A percentile compares a stretch with the other conserved stretches of the same genome.
These are phyloP conservation scores for Nepenthes gracilis DNA, from an alignment of 148 eudicot genomes.

Conservation along the genomic window DNA sequence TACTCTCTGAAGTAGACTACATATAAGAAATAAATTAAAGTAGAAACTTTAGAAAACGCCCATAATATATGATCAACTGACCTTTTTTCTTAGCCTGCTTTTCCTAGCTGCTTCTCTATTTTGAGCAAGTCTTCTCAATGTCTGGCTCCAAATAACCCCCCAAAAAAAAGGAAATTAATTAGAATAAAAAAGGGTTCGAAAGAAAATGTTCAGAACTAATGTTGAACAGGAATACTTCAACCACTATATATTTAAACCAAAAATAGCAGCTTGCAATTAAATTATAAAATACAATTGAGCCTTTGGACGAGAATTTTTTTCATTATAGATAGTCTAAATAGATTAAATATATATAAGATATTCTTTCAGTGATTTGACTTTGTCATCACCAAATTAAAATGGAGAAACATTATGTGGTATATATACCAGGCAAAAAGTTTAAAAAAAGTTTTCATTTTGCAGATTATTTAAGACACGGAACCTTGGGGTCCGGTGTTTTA, in stretches of 20 bases:
- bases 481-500: constrained; percentile 5
- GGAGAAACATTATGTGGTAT: not conserved
- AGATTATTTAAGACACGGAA: not conserved
- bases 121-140: constrained; percentile 91
- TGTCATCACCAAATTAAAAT: too few species aligned
- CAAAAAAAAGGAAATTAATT: too few species aligned
- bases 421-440: not conserved
- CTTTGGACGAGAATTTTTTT: too few species aligned
- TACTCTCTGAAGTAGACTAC: too few species aligned
- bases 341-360: too few species aligned
- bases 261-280: not conserved
- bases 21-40: not conserved
- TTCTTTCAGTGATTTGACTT: too few species aligned
- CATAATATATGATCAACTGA: constrained; percentile 11
- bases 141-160: constrained; percentile 40
- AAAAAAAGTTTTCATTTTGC: not conserved
- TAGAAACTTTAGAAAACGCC: not conserved
- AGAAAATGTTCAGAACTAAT: not conserved
- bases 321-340: too few species aligned
- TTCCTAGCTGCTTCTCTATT: constrained; percentile 99
- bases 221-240: not conserved
- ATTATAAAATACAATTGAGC: too few species aligned
- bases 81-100: constrained; percentile 97
- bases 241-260: not conserved
- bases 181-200: too few species aligned